Conservation (phyloP, 805 yeast genomes). For the Pichia gijzeniarum region DNA sequence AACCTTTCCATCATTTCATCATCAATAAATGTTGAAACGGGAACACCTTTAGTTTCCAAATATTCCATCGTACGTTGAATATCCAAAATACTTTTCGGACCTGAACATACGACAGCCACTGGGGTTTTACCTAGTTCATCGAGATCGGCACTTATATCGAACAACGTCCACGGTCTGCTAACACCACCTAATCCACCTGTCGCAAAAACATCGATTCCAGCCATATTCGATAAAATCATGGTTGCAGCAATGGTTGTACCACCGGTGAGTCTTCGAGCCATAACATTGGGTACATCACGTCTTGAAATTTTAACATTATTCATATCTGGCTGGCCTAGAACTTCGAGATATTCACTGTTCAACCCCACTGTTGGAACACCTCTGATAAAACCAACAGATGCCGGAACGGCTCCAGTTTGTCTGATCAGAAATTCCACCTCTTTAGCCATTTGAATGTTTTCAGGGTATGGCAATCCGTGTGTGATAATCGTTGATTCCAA, state of each 20-base stretch:
- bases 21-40: constrained; percentile 54
- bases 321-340: constrained; percentile 36
- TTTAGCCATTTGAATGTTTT: constrained; percentile 65
- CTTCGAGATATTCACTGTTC: constrained; percentile 37
- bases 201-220: constrained; percentile 80
- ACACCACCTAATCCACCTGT: constrained; percentile 95
- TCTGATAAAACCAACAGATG: constrained; percentile 71
- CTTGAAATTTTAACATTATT: constrained; percentile 61
- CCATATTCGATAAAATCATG: constrained; percentile 68
- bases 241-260: constrained; percentile 91
- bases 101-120: constrained; percentile 87
- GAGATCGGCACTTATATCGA: constrained; percentile 84
- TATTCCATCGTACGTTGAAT: constrained; percentile 77
- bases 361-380: constrained; percentile 74
- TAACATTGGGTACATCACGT: constrained; percentile 68
- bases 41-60: constrained; percentile 86
- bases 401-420: constrained; percentile 65
- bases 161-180: constrained; percentile 65
- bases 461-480: constrained; percentile 83
- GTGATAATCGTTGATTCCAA: constrained; percentile 84
- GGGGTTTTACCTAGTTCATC: constrained; percentile 80
- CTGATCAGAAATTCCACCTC: constrained; percentile 60
- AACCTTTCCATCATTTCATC: constrained; percentile 11
- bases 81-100: constrained; percentile 83
- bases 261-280: constrained; percentile 60